Evolutionary conservation across 2,329 filamentous ascomycete species (phyloP).

Genomic region (Cladorrhinum sp.): DNA sequence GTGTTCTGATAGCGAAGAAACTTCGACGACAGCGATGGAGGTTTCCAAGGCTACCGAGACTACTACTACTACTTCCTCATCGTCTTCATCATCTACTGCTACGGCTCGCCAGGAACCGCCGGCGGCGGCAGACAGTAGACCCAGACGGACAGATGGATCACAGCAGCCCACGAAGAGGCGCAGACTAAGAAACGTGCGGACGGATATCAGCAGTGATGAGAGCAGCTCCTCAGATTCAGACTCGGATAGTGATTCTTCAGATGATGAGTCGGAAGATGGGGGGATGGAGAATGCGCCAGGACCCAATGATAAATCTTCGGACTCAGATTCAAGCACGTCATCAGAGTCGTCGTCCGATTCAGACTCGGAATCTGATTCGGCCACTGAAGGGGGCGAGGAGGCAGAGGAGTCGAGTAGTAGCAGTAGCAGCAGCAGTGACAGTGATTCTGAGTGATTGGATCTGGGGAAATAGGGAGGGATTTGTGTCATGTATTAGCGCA

Average conservation of each 20-base stretch:
- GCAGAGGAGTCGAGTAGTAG: slow-evolving; percentile 19
- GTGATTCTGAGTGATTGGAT: neutral
- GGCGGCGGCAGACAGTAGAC: neutral
- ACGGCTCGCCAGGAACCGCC: slow-evolving; percentile 11
- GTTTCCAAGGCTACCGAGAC: slow-evolving; percentile 28
- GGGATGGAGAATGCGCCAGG: slow-evolving; percentile 24
- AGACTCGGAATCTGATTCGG: slow-evolving; percentile 21
- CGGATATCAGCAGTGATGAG: slow-evolving; percentile 43
- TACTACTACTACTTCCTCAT: slow-evolving; percentile 14
- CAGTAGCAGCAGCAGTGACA: slow-evolving; percentile 19
- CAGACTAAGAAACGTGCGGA: slow-evolving; percentile 51
- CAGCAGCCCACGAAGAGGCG: slow-evolving; percentile 46
- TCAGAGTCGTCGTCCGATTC: slow-evolving; percentile 24
- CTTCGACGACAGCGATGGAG: slow-evolving; percentile 27
- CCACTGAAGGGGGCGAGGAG: slow-evolving; percentile 5
- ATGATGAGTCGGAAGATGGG: slow-evolving; percentile 25
- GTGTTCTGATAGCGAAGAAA: slow-evolving; percentile 43
- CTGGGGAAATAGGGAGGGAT: neutral
- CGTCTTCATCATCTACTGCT: slow-evolving; percentile 17
- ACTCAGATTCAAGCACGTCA: neutral
- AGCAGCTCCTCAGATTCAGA: slow-evolving; percentile 39
- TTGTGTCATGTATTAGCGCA: neutral
- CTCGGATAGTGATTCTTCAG: slow-evolving; percentile 28
- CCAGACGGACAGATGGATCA: slow-evolving; percentile 42
- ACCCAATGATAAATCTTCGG: slow-evolving; percentile 14